Base-by-base conservation (phyloP, 2,329 filamentous ascomycete genomes). In the Fonsecaea monophora region DNA sequence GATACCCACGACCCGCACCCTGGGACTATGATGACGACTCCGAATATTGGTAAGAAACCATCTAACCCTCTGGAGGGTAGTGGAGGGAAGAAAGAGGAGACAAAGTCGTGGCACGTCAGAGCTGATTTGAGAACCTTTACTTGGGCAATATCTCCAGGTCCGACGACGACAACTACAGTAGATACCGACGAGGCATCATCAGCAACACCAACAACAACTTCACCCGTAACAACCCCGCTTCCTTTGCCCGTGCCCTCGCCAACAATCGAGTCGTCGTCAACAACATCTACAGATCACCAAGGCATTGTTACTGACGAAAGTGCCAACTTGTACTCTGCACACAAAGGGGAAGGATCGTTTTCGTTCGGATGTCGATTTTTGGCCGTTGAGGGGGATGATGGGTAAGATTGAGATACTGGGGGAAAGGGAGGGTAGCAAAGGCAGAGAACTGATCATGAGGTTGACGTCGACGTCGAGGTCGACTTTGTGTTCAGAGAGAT, bases 261-360 rank as follows among this genome's bases (percentile, higher is more conserved):
- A 60, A 18, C 38, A 60, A 60, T 60, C 40, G 59, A n/a, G 59
- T 61, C 32, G 59, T 61, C n/a, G 59, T 61, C 21, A 64, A 64
- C 15, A 58, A 57, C 35, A 50, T 64, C 34, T 53, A 35, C 35
- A 35, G 62, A 42, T 32, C 30, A 38, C n/a, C 25, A 5, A 53
- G 62, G 30, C 32, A 59, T 59, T 59, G 34, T 34, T 59, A 53
- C 18, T 64, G 54, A 61, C n/a, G 12, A 25, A 21, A 34, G 4
- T 12, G 10, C n/a, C 5, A 5, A 25, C 25, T 3, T 25, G 25
- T 25, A 25, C 2, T 7, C 4, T 9, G 18, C 34, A 13, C 42
- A 12, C n/a, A 15, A 10, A 34, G 12, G 18, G 12, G 57, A 13
- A 35, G 34, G 34, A 21, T 15, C 4, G 35, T 18, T 25, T 25